Base-by-base conservation (phyloP, 768 basidiomycete genomes). In the Suillus subaureus region DNA sequence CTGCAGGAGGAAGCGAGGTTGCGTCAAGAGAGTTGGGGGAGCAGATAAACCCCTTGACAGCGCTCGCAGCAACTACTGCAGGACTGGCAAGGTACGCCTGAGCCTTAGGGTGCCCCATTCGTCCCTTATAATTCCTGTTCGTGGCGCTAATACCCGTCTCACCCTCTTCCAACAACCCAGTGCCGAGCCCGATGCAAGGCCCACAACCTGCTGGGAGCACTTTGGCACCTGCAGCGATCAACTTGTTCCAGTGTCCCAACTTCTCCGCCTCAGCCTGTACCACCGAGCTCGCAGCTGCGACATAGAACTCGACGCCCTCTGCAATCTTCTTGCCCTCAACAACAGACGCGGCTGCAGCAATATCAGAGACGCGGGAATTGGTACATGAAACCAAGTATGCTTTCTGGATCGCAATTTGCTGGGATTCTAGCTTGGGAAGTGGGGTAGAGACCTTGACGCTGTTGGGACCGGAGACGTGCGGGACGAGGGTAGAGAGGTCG, bases 301-400 rank as follows among this genome's bases (percentile, higher is more conserved):
- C 90, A 81, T 98, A 99, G 75, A 99, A 98, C 69, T 99, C 93
- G 49, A 99, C 96, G 18, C 92, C 93, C 1, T 88, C 85, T 0
- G 95, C 92, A 61, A 99, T 87, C 64, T 82, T 89, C 70, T 87
- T 85, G 16, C 92, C 93, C 64, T 86, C 84, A 73, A 99, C 83
- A 35, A 98, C 96, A n/a, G 85, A 85, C 0, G 97, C 97, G 0
- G 97, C 97, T 0, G 93, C 91, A 7, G 93, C 88, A 64, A 99
- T 90, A 70, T 99, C 97, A 0, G 96, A 97, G 3, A 91, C 92
- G 47, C 97, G 91, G 1, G 97, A 95, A 79, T 99, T 99, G 64
- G 97, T 99, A 77, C 97, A 99, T 70, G 93, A 95, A 65, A 99
- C 94, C 64, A 99, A 92, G 79, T 99, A 99, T 1, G 97, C 97